Conservation (phyloP, 2,329 filamentous ascomycete genomes). For the Xylaria sp. region DNA sequence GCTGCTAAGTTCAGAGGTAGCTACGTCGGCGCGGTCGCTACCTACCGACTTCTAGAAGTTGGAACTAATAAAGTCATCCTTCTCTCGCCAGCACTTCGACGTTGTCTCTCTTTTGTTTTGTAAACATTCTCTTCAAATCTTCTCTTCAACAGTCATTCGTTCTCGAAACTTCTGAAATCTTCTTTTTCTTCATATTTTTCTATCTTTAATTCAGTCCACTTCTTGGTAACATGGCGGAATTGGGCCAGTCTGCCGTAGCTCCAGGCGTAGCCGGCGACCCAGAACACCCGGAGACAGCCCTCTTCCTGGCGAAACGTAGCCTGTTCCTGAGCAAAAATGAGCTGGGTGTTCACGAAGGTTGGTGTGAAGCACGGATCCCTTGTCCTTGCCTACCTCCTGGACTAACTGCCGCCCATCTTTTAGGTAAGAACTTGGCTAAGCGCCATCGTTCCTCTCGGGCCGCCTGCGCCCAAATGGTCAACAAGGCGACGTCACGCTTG, state of each 20-base stretch:
- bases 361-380: not conserved
- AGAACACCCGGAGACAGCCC: constrained; percentile 1
- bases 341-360: constrained; percentile 29
- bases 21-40: not conserved
- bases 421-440: constrained; percentile 44
- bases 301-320: constrained; percentile 23
- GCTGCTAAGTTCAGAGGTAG: not conserved
- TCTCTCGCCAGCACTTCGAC: not conserved
- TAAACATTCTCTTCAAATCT: not conserved
- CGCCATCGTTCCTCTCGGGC: constrained; percentile 16
- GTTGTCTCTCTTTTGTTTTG: constrained; percentile 3
- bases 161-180: constrained; percentile 12
- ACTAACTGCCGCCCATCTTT: constrained; percentile 7
- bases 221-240: constrained; percentile 25
- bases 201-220: not conserved
- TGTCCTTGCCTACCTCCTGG: not conserved
- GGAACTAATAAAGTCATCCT: not conserved
- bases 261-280: not conserved
- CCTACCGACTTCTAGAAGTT: not conserved
- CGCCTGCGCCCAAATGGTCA: constrained; percentile 29
- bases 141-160: constrained; percentile 30
- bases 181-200: constrained; percentile 6
- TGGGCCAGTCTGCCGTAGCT: not conserved
- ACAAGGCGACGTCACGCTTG: constrained; percentile 38
- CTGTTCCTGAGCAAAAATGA: constrained; percentile 15